Conservation (phyloP, 768 basidiomycete genomes). For the Russula virescens region DNA sequence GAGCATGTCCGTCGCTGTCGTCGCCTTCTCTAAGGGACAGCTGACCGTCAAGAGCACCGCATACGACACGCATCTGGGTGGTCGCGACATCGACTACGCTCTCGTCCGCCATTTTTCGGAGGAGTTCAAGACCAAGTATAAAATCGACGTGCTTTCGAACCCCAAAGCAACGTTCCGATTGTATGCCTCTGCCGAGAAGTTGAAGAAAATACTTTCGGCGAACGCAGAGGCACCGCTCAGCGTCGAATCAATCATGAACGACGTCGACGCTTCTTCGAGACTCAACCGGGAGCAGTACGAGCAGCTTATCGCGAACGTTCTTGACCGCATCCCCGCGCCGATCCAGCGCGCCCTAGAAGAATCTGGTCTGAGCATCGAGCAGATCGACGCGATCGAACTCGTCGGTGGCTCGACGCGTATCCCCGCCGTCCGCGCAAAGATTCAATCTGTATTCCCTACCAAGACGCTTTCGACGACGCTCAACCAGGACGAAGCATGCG, state of each 20-base stretch:
- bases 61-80: slow-evolving; percentile 91
- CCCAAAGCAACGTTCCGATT: slow-evolving; percentile 95
- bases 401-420: slow-evolving; percentile 92
- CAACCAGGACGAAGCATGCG: slow-evolving; percentile 97
- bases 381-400: slow-evolving; percentile 89
- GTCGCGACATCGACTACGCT: slow-evolving; percentile 92
- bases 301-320: slow-evolving; percentile 62
- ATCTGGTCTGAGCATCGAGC: slow-evolving; percentile 73
- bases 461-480: slow-evolving; percentile 86
- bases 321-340: slow-evolving; percentile 71
- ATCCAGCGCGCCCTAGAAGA: slow-evolving; percentile 74
- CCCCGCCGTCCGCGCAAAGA: slow-evolving; percentile 83
- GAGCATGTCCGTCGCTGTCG: slow-evolving; percentile 76
- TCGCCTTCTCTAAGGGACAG: slow-evolving; percentile 93
- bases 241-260: slow-evolving; percentile 96
- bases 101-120: slow-evolving; percentile 83
- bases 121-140: slow-evolving; percentile 96
- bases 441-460: slow-evolving; percentile 76
- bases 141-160: slow-evolving; percentile 87
- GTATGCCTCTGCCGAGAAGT: slow-evolving; percentile 78
- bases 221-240: slow-evolving; percentile 84
- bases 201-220: slow-evolving; percentile 95
- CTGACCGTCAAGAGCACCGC: slow-evolving; percentile 82
- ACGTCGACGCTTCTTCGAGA: slow-evolving; percentile 86
- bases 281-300: slow-evolving; percentile 82